Base-by-base conservation (phyloP, 495 filamentous ascomycete genomes). In the Penicillium canescens region DNA sequence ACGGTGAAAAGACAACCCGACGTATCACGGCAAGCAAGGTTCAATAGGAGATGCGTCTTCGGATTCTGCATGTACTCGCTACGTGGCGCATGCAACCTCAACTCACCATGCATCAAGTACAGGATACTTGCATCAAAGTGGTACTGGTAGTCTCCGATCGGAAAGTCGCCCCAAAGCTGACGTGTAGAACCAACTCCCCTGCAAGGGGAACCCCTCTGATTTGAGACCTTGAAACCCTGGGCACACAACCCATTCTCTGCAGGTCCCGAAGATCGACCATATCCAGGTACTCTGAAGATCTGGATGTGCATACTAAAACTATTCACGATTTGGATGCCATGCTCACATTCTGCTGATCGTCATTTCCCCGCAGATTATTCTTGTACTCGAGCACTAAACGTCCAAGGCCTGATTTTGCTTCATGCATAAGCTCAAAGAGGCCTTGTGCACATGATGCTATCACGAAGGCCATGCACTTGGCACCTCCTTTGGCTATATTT, bases 131-230 rank as follows among this genome's bases (percentile, higher is more conserved):
- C 26, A 33, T 46, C 45, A 28, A 20, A 35, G 13, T 37, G 33
- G 33, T 7, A 11, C 24, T 9, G 26, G 23, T 10, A 14, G 21
- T 34, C 18, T 56, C 54, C 48, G 40, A 51, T 56, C 48, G 54
- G 41, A 11, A 26, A 33, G 26, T 36, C 24, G 16, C 7, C 5
- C 44, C n/a, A 26, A 43, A 47, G 43, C 50, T 50, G 56, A 58
- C 56, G 42, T 14, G 51, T 47, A 37, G 43, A 35, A 47, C 14
- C 24, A 33, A 31, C 36, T 2, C 10, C 47, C 33, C 62, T 63
- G 62, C 60, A 66, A 66, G 62, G 62, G 62, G 60, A 60, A 34
- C 20, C 5, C 37, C 33, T 63, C 14, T 54, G 60, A 63, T 63
- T 60, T 58, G 60, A 56, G 54, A 37, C 13, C 12, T 38, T 7